Base-by-base conservation (phyloP, 495 filamentous ascomycete species). In the Tuber magnatum region DNA sequence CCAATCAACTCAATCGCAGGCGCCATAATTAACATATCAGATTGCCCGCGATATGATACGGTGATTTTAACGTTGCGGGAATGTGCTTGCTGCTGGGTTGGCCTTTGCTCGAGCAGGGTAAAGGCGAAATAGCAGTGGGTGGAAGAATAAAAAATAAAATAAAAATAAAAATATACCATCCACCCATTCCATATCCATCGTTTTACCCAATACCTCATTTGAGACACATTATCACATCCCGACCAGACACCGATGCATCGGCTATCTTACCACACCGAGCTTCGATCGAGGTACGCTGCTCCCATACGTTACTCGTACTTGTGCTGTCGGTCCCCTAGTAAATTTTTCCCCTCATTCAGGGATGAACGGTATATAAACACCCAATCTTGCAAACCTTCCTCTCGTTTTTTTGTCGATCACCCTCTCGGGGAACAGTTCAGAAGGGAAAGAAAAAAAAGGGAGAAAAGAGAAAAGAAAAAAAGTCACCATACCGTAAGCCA, bases 151-250 rank as follows among this genome's bases (percentile, higher is more conserved):
- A 22, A 46, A 22, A 2, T 18, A 22, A 22, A 46, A 46, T n/a
- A 61, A 61, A 61, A 32, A 43, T 43, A 1, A 32, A 32, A 14
- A 10, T 61, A 32, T 32, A 61, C 51, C 51, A 61, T 32, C 51
- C 51, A 61, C 3, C 51, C 51, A 61, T 32, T 32, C 51, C 51
- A 61, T 32, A 32, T 61, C 51, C 51, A 61, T 61, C 51, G 10
- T 61, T 32, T 32, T 61, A 61, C 51, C 51, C 51, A 61, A 61
- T 61, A 61, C 51, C 51, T 61, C 51, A 61, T 61, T 61, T 61
- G 51, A 61, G 51, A 61, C 51, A 61, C n/a, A 32, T n/a, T 61
- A 16, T 61, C 51, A 61, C 51, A 61, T 61, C 51, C 51, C 51
- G 51, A 61, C 51, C 51, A 28, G 51, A 61, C 51, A 61, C 51